These are phyloP conservation scores for Hypericum perforatum DNA, from an alignment of 345 rosid genomes.

Conservation along the genomic window DNA sequence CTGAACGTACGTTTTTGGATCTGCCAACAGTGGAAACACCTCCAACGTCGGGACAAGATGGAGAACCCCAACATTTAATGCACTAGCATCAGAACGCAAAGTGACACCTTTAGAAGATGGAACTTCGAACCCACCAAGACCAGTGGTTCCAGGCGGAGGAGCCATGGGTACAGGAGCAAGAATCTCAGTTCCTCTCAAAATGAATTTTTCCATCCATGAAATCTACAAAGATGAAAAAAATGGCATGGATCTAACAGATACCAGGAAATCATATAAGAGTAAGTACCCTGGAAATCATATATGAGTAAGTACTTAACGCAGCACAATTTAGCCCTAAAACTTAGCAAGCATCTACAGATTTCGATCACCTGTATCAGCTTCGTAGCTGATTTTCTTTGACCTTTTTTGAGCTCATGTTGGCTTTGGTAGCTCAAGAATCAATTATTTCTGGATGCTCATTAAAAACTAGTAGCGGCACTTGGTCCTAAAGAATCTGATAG, in stretches of 20 bases:
- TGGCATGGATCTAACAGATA: slow-evolving; percentile 6
- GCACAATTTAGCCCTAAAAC: not conserved
- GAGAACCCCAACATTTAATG: slow-evolving; percentile 89
- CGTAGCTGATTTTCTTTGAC: slow-evolving; percentile 1
- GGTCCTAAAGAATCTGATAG: slow-evolving; percentile 22
- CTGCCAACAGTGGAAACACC: slow-evolving; percentile 78
- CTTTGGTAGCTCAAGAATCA: slow-evolving; percentile 15
- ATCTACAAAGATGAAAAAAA: slow-evolving; percentile 42
- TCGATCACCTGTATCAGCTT: slow-evolving; percentile 6
- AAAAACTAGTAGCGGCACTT: not conserved
- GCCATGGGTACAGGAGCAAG: slow-evolving; percentile 98
- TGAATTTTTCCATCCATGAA: slow-evolving; percentile 99
- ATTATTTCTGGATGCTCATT: slow-evolving; percentile 4
- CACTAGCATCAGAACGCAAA: slow-evolving; percentile 93
- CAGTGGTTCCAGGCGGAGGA: slow-evolving; percentile 89
- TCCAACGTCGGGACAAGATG: slow-evolving; percentile 95
- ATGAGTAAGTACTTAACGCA: not conserved
- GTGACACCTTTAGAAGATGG: slow-evolving; percentile 89
- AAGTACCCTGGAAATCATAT: not conserved
- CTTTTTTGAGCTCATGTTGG: slow-evolving; percentile 17
- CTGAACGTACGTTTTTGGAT: slow-evolving; percentile 63
- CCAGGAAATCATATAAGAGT: not conserved
- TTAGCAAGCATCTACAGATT: slow-evolving; percentile 4
- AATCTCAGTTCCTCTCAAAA: slow-evolving; percentile 86
- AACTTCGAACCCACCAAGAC: slow-evolving; percentile 99